Conservation (phyloP, 352 stramenopile species). For the Lagenidium sp. region DNA sequence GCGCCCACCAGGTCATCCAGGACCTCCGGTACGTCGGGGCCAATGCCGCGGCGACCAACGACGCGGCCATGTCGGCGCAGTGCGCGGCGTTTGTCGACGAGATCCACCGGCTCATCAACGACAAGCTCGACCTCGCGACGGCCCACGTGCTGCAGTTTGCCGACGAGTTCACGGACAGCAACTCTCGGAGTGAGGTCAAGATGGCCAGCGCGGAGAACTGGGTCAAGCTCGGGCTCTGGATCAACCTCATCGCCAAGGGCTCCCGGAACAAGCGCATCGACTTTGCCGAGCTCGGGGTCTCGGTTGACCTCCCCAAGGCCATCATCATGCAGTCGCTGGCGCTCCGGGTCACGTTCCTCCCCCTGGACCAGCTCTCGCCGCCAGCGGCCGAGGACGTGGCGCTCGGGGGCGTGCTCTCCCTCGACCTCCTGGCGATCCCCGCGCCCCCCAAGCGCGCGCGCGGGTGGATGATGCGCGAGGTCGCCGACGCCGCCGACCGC, state of each 20-base stretch:
- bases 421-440: conserved; percentile 64
- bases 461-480: conserved; percentile 71
- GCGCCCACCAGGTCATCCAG: conserved; percentile 46
- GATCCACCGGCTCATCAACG: conserved; percentile 40
- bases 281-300: conserved; percentile 50
- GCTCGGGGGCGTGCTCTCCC: conserved; percentile 48
- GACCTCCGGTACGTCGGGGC: conserved; percentile 48
- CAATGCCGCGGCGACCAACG: conserved; percentile 44
- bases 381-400: conserved; percentile 29
- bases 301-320: conserved; percentile 70
- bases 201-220: conserved; percentile 32
- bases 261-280: conserved; percentile 73
- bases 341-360: conserved; percentile 46
- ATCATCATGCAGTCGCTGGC: conserved; percentile 71
- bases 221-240: conserved; percentile 57
- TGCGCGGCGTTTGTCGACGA: conserved; percentile 35
- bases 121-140: conserved; percentile 59
- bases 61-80: conserved; percentile 25
- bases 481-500: conserved; percentile 31
- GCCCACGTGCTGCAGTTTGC: conserved; percentile 63
- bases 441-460: conserved; percentile 54
- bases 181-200: conserved; percentile 54
- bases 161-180: conserved; percentile 59
- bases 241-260: conserved; percentile 66
- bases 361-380: conserved; percentile 40